Evolutionary conservation across 2,329 filamentous ascomycete species (phyloP), one percentile per base, ranked within the genome.

Genomic region (Colletotrichum chlorophyti): DNA sequence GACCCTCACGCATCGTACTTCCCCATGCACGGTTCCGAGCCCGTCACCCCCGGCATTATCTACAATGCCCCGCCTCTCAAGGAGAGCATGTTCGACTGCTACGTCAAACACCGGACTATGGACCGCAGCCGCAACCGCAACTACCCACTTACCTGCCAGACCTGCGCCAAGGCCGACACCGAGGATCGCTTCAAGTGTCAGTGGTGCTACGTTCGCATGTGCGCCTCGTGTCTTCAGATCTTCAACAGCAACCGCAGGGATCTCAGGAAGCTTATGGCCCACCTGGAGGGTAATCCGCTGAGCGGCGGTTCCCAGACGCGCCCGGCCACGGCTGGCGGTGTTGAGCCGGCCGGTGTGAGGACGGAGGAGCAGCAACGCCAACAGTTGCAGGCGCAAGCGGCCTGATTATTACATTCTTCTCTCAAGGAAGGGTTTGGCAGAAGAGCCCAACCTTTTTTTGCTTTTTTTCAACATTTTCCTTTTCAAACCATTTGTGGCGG

Each of bases 121-220:
- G 74, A 79, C 51, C 70, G 75, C 32, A 76, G 77, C 50, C 70
- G 72, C 59, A 85, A 86, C 68, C 69, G 66, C 42, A 67, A 76
- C 64, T 81, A 84, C 65, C 75, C 82, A 2, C 72, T 85, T 17
- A 74, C 79, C 10, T 86, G 83, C 67, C 80, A 83, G 68, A 75
- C 78, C 4, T 86, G 83, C 68, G 74, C 75, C 49, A 73, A 72
- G 54, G 71, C 73, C 46, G 80, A 84, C 55, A 64, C 67, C 6
- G 74, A 76, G 40, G 70, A 76, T 61, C 77, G 82, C 31, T 79
- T 72, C 69, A 73, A 72, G 17, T 85, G 82, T 66, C 69, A 70
- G 12, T 82, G 79, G 68, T 85, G 82, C 69, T 73, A 76, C 58
- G 64, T 85, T 43, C 77, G 82, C 48, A 76, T 85, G 55, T 86